Evolutionary conservation across 75 land plant genomes (phyloP).

Genomic region (Cunninghamia lanceolata): DNA sequence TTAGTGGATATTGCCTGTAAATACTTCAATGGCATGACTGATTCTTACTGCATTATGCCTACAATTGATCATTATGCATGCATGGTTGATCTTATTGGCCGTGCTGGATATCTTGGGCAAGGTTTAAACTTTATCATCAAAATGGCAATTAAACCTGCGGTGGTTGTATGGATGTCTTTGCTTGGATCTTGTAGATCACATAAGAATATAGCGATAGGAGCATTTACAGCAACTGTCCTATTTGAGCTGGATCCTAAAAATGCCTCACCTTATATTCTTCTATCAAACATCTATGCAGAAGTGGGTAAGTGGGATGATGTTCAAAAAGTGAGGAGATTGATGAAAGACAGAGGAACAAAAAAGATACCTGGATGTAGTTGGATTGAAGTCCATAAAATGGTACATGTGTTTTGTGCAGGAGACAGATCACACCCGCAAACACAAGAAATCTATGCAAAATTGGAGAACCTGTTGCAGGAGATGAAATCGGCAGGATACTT

Average conservation of each 20-base stretch:
- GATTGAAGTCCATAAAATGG: slow-evolving; percentile 26
- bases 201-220: slow-evolving; percentile 21
- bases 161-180: slow-evolving; percentile 23
- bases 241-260: slow-evolving; percentile 20
- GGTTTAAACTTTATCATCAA: slow-evolving; percentile 20
- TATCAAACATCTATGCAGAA: slow-evolving; percentile 33
- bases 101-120: slow-evolving; percentile 25
- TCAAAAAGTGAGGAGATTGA: slow-evolving; percentile 18
- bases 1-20: slow-evolving; percentile 14
- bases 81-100: slow-evolving; percentile 39
- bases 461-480: slow-evolving; percentile 14
- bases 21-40: slow-evolving; percentile 14
- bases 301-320: slow-evolving; percentile 25
- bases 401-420: slow-evolving; percentile 31
- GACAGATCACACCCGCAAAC: slow-evolving; percentile 20
- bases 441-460: slow-evolving; percentile 19
- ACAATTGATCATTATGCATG: slow-evolving; percentile 27
- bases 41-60: slow-evolving; percentile 18
- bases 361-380: slow-evolving; percentile 27
- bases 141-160: slow-evolving; percentile 13
- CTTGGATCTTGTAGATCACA: slow-evolving; percentile 28
- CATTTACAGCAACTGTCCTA: neutral
- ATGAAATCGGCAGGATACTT: slow-evolving; percentile 20
- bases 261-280: slow-evolving; percentile 26
- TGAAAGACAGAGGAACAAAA: slow-evolving; percentile 13